Base-by-base conservation (phyloP, 2,329 filamentous ascomycete species). In the Leptographium radiaticola region DNA sequence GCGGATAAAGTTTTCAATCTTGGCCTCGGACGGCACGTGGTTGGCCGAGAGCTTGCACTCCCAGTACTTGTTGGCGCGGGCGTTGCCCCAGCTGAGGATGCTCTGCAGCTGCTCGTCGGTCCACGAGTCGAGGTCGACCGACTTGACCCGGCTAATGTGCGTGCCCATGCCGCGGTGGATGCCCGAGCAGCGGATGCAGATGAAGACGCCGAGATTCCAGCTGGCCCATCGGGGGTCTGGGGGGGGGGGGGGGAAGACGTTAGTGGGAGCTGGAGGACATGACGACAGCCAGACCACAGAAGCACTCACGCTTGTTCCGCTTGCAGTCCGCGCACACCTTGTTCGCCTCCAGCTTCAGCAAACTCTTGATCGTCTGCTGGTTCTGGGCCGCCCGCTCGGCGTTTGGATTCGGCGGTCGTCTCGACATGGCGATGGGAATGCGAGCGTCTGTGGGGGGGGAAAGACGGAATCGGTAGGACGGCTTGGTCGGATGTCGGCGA, bases 1-100 rank as follows among this genome's bases (percentile, higher is more conserved):
- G 61, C 93, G 84, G 63, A 98, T 97, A 66, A 98, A 98, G 75
- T 97, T 98, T 77, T 98, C 93, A 62, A 98, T 97, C 77, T 98
- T 98, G 61, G 87, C 80, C 73, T 98, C 94, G 25, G 91, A 95
- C 1, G 93, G 93, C 48, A 91, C 82, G 70, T 98, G 93, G 56
- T 90, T 90, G 15, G 85, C 73, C 2, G 91, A 89, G 64, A 98
- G 73, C 72, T 97, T 98, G 58, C 87, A 81, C 71, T 98, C 94
- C 91, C 91, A 98, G 69, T 97, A 95, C 75, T 95, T 97, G 74
- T 98, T 98, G 54, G 93, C 93, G 68, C 90, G 84, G 54, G 86
- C 81, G 68, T 98, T 98, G 56, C 93, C 93, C 94, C 93, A 98
- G 74, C 81, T 88, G 59, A 98, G 70, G 60, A 98, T 84, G 69